Percentiles rank a stretch among this genome's conserved stretches.
Evolutionary conservation across 2,329 filamentous ascomycete genomes (phyloP).

Genomic region (Botrytis elliptica): DNA sequence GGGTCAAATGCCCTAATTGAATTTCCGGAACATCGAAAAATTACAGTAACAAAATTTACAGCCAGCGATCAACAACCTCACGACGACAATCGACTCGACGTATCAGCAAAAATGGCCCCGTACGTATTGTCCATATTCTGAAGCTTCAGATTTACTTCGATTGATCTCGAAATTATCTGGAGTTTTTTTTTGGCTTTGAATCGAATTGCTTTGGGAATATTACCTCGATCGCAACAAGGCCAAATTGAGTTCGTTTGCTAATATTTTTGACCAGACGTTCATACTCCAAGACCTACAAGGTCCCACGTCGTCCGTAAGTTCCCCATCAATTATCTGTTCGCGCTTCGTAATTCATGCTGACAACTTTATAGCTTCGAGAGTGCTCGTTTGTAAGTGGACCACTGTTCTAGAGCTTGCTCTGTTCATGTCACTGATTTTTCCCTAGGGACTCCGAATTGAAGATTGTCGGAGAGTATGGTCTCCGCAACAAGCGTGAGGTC

Average conservation of each 20-base stretch:
- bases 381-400: constrained; percentile 99
- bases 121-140: constrained; percentile 8
- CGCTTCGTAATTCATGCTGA: constrained; percentile 40
- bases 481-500: constrained; percentile 99
- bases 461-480: constrained; percentile 99
- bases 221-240: background rate
- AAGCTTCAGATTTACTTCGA: background rate
- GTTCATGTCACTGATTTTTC: constrained; percentile 83
- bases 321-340: background rate
- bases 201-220: constrained; percentile 4
- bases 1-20: constrained; percentile 21
- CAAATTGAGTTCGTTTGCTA: constrained; percentile 1
- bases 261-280: constrained; percentile 42
- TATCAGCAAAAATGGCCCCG: constrained; percentile 44
- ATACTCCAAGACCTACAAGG: constrained; percentile 99
- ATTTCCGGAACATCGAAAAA: constrained; percentile 3
- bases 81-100: constrained; percentile 25
- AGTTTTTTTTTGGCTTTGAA: background rate
- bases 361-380: constrained; percentile 77
- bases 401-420: constrained; percentile 99
- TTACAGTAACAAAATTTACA: constrained; percentile 14
- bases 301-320: constrained; percentile 72
- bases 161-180: background rate
- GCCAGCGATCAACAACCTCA: constrained; percentile 18
- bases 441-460: constrained; percentile 98